Percentiles rank a stretch among this genome's conserved stretches.
Evolutionary conservation across 2,329 filamentous ascomycete genomes (phyloP).

Genomic region (Sphaerulina vaccinii): DNA sequence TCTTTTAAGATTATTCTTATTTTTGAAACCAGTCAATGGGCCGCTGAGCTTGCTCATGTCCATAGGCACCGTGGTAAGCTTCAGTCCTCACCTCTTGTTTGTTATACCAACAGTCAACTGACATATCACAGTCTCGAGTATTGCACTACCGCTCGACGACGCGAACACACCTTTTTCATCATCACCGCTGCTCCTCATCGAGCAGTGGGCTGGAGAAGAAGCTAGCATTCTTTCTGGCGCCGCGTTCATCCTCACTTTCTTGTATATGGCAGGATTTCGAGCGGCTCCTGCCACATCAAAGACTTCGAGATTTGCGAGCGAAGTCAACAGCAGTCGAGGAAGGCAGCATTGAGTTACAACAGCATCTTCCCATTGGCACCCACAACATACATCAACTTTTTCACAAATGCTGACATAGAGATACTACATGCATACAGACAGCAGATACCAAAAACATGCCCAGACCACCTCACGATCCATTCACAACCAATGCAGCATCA

Average conservation of each 20-base stretch:
- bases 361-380: neutral
- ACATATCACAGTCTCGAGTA: no score
- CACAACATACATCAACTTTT: neutral
- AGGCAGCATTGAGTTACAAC: neutral
- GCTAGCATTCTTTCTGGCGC: no score
- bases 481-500: slow-evolving; percentile 23
- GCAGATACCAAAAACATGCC: slow-evolving; percentile 1
- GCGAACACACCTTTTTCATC: slow-evolving; percentile 9
- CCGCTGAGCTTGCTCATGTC: slow-evolving; percentile 8
- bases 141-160: slow-evolving; percentile 1
- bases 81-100: no score
- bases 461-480: slow-evolving; percentile 27
- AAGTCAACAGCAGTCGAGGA: neutral
- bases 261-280: neutral
- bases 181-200: neutral
- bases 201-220: slow-evolving; percentile 2
- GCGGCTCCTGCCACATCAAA: neutral
- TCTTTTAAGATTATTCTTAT: slow-evolving; percentile 2
- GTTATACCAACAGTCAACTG: no score
- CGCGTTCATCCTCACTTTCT: neutral
- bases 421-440: neutral
- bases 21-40: slow-evolving; percentile 3
- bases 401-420: neutral
- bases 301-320: neutral
- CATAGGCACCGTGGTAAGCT: slow-evolving; percentile 6